Conservation (phyloP, 2,329 filamentous ascomycete genomes). For the Aureobasidium sp. region DNA sequence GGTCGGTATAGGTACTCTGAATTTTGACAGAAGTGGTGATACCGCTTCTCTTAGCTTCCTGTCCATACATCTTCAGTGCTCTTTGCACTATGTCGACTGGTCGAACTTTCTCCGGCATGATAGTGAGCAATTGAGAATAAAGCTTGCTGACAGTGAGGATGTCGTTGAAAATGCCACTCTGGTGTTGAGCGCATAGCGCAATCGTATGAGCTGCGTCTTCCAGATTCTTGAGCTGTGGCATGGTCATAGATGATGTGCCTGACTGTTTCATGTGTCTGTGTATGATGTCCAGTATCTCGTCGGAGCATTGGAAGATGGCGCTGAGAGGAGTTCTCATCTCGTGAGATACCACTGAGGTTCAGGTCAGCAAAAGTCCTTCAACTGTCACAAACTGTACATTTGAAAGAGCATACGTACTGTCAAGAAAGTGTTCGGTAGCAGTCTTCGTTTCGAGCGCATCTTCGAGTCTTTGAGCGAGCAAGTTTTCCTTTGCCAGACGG, state of each 20-base stretch:
- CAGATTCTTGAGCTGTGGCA: constrained; percentile 20
- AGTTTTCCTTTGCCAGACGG: constrained; percentile 35
- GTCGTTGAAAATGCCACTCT: constrained; percentile 38
- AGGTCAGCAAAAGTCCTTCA: neutral
- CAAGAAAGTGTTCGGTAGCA: constrained; percentile 31
- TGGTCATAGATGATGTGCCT: neutral
- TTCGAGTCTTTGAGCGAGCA: constrained; percentile 26
- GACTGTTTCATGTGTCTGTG: neutral
- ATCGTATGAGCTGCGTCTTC: constrained; percentile 24
- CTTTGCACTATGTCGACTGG: constrained; percentile 16
- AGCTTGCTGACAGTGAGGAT: constrained; percentile 34
- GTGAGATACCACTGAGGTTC: constrained; percentile 28
- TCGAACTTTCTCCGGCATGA: constrained; percentile 14
- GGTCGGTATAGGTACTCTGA: neutral
- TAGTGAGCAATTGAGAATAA: constrained; percentile 15
- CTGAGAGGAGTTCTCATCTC: constrained; percentile 22
- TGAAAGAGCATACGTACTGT: constrained; percentile 16
- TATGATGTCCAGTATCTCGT: constrained; percentile 22
- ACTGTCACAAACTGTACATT: no score
- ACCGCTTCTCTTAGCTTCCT: constrained; percentile 16
- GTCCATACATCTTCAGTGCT: constrained; percentile 20
- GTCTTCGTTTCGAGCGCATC: constrained; percentile 30
- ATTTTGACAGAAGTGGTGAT: constrained; percentile 2
- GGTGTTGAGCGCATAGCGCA: constrained; percentile 25
- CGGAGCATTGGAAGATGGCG: constrained; percentile 30